A percentile compares a stretch with the other conserved stretches of the same genome.
Evolutionary conservation across 805 yeast species (phyloP).

Genomic region (Kockiozyma suomiensis): DNA sequence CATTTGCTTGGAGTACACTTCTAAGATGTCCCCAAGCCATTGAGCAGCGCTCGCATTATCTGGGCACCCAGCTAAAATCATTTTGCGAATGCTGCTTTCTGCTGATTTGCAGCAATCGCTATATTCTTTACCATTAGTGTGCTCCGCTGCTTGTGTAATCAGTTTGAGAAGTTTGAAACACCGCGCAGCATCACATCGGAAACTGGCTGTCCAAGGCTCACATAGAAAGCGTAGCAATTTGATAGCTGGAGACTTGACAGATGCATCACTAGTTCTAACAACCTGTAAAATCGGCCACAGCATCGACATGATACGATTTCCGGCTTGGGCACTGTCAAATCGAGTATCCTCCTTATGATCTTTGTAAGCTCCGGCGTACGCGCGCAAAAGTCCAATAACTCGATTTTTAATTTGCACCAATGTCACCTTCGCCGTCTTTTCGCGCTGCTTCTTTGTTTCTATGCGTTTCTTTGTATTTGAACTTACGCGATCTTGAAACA

Average conservation of each 20-base stretch:
- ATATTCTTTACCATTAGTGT: conserved; percentile 11
- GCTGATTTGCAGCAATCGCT: neutral
- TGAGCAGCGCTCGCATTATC: neutral
- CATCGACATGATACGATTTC: neutral
- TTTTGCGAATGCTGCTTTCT: neutral
- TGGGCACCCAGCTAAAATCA: neutral
- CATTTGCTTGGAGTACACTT: conserved; percentile 10
- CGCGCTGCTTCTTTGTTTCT: conserved; percentile 15
- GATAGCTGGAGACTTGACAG: neutral
- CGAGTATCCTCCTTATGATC: neutral
- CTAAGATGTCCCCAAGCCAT: conserved; percentile 2
- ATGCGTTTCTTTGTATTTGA: conserved; percentile 10
- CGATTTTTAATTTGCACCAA: conserved; percentile 8
- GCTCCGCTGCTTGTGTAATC: conserved; percentile 6
- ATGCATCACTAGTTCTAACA: neutral
- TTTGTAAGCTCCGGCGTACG: neutral
- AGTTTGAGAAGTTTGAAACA: neutral
- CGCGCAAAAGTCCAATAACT: neutral
- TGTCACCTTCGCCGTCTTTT: conserved; percentile 6
- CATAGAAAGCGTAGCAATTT: neutral
- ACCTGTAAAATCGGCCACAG: conserved; percentile 13
- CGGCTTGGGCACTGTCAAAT: neutral
- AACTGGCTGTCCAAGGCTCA: neutral
- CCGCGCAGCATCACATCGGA: neutral
- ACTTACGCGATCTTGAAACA: conserved; percentile 24